Percentiles rank a stretch among this genome's conserved stretches.
phyloP scores from a whole-genome alignment of 371 early-diverging fungal genomes.

The Mortierella sp. region DNA sequence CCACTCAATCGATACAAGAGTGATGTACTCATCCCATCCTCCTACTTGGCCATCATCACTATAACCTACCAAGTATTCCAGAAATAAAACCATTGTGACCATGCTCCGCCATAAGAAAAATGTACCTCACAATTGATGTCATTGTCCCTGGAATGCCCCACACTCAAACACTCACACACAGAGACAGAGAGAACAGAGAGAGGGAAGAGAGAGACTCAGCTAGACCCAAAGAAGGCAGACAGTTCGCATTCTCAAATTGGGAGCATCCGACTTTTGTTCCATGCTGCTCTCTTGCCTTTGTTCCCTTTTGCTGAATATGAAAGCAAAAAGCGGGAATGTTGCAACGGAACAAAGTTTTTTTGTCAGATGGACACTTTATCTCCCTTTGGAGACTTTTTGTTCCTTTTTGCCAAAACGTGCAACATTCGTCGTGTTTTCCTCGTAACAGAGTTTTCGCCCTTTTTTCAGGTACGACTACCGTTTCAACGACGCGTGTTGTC shows the following conservation, averaged over 20 bases:
- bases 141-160: neutral
- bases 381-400: too few relatives aligned
- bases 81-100: too few relatives aligned
- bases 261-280: neutral
- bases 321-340: neutral
- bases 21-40: neutral
- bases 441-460: neutral
- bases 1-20: neutral
- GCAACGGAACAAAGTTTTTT: neutral
- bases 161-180: too few relatives aligned
- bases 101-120: neutral
- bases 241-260: neutral
- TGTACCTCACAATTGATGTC: too few relatives aligned
- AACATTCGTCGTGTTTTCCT: neutral
- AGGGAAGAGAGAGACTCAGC: too few relatives aligned
- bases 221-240: neutral
- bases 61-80: neutral
- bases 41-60: neutral
- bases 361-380: constrained; percentile 6
- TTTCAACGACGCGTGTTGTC: neutral
- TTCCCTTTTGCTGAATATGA: neutral
- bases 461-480: neutral
- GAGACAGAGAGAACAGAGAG: too few relatives aligned
- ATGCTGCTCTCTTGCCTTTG: neutral
- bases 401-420: too few relatives aligned